phyloP scores from a whole-genome alignment of 306 rosid species.

The Prunus fruticosa region DNA sequence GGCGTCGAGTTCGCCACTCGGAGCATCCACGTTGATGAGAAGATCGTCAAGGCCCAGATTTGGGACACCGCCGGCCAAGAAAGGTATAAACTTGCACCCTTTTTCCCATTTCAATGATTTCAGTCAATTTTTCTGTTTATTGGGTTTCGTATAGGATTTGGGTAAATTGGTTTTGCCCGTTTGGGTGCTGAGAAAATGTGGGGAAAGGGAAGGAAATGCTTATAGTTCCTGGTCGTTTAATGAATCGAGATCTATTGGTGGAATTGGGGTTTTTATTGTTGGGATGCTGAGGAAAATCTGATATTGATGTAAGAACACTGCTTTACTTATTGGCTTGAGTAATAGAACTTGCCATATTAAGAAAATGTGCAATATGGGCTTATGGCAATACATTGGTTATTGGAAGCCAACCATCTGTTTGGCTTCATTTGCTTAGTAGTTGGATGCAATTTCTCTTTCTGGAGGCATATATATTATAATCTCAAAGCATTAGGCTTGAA shows the following conservation, averaged over 20 bases:
- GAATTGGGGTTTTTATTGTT: not conserved
- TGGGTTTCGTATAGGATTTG: not conserved
- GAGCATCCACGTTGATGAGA: conserved; percentile 46
- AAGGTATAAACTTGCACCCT: conserved; percentile 16
- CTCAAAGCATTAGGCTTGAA: not conserved
- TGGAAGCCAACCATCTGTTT: not conserved
- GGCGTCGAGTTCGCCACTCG: conserved; percentile 59
- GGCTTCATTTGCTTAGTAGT: not conserved
- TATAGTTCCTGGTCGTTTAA: not conserved
- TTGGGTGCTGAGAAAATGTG: not conserved
- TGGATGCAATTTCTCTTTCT: not conserved
- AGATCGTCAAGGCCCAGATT: conserved; percentile 63
- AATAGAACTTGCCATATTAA: not conserved
- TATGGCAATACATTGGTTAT: not conserved
- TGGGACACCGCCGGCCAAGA: conserved; percentile 69
- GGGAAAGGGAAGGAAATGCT: not conserved
- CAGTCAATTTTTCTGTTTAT: not conserved
- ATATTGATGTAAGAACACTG: not conserved
- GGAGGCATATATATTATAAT: not conserved
- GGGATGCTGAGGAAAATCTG: not conserved
- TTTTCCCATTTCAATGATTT: not conserved
- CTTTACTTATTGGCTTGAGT: not conserved
- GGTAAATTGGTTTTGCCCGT: not conserved
- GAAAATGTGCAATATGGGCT: not conserved
- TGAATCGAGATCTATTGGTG: not conserved